phyloP scores from a whole-genome alignment of 2,329 filamentous ascomycete genomes.

The Xenosphaeropsis pyriputrescens region DNA sequence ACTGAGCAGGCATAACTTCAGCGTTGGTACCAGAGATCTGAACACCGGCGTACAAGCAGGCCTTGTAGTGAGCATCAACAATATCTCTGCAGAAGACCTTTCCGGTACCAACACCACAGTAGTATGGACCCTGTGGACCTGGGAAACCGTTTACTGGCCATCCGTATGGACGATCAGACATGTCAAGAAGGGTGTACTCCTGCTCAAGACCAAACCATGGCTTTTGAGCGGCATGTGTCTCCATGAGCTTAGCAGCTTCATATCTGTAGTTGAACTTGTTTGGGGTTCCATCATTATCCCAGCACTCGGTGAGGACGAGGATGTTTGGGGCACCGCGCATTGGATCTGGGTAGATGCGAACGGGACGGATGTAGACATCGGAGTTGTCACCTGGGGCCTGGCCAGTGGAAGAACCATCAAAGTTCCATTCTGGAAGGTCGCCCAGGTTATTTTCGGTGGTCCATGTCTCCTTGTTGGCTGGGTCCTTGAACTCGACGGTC shows the following conservation, averaged over 20 bases:
- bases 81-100: constrained; percentile 98
- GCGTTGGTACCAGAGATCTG: constrained; percentile 98
- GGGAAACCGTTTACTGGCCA: constrained; percentile 74
- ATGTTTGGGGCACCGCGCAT: constrained; percentile 86
- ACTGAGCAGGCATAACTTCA: constrained; percentile 96
- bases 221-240: constrained; percentile 64
- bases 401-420: constrained; percentile 78
- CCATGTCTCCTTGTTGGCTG: no score
- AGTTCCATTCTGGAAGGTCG: constrained; percentile 68
- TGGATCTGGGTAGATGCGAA: constrained; percentile 80
- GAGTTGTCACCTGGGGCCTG: constrained; percentile 94
- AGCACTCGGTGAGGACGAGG: constrained; percentile 87
- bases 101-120: constrained; percentile 94
- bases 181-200: constrained; percentile 88
- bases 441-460: constrained; percentile 21
- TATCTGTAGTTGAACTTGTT: constrained; percentile 99
- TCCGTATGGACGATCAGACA: constrained; percentile 79
- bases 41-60: constrained; percentile 70
- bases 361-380: constrained; percentile 89
- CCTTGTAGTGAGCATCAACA: constrained; percentile 88
- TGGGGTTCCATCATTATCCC: constrained; percentile 83
- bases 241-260: constrained; percentile 81
- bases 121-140: constrained; percentile 79
- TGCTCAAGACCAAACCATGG: constrained; percentile 98
- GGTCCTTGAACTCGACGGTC: no score